Evolutionary conservation across 805 yeast species (phyloP).

Genomic region (Saccharomycopsis fodiens): DNA sequence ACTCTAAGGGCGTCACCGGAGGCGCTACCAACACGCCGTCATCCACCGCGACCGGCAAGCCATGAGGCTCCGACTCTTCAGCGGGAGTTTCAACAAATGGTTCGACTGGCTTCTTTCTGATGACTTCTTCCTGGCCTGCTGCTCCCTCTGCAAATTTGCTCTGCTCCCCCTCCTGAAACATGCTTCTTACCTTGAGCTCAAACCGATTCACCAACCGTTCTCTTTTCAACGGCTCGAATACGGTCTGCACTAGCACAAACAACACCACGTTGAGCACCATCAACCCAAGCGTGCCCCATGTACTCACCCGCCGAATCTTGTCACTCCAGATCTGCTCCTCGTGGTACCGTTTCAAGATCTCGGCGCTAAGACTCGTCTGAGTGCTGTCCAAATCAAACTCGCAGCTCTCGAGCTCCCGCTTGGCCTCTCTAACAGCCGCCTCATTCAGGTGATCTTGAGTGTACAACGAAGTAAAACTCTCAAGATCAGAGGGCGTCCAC

Average conservation of each 20-base stretch:
- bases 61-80: too few relatives aligned
- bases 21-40: neutral
- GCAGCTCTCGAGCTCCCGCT: conserved; percentile 38
- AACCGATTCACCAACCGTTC: conserved; percentile 71
- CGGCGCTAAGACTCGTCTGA: conserved; percentile 60
- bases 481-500: conserved; percentile 78
- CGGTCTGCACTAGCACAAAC: conserved; percentile 73
- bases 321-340: conserved; percentile 99
- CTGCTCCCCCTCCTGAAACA: conserved; percentile 30
- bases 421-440: conserved; percentile 45
- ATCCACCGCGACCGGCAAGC: too few relatives aligned
- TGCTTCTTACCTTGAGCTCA: conserved; percentile 65
- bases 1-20: neutral
- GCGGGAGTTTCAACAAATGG: too few relatives aligned
- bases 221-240: conserved; percentile 94
- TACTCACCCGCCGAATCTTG: conserved; percentile 85
- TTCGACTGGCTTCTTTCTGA: too few relatives aligned
- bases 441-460: conserved; percentile 74
- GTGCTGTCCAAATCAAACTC: conserved; percentile 63
- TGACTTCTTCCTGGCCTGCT: too few relatives aligned
- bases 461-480: conserved; percentile 74
- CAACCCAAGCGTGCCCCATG: conserved; percentile 91
- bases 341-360: conserved; percentile 82
- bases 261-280: conserved; percentile 81
- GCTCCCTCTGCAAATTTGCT: too few relatives aligned